Evolutionary conservation across 345 rosid species (phyloP), one percentile per base, ranked within the genome.

Genomic region (Camelina neglecta): DNA sequence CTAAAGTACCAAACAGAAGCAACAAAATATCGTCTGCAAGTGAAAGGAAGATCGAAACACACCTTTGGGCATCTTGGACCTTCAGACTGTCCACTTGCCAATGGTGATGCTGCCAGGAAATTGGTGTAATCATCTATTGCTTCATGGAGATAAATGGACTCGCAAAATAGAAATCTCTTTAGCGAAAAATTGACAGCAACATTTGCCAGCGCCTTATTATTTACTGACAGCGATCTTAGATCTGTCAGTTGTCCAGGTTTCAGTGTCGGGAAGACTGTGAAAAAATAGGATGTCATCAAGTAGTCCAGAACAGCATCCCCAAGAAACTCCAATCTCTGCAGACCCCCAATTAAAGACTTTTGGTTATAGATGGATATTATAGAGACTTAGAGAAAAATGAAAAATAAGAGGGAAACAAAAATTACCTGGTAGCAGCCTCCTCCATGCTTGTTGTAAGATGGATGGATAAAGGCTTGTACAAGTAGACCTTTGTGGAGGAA

Each of bases 281-380:
- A 93, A 20, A 89, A 85, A 84, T 86, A 91, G 55, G 97, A 93
- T 12, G 93, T 88, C 72, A 93, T 90, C 78, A 91, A 83, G 82
- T 89, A 93, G 84, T 93, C 98, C 88, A 91, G 81, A 75, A 90
- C 88, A 72, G 98, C 97, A 76, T 93, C 98, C 82, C 98, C 98
- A 62, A 93, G 94, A 85, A 93, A 93, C 88, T 93, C 98, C 83
- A 93, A 78, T 84, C 98, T 87, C 98, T 93, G 89, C 42, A 3
- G 39, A 72, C 42, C 48, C 71, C 73, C 62, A 78, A 29, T 72
- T 57, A 72, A 16, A 54, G 20, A 72, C 51, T 35, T 56, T 53
- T 72, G 77, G 59, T 72, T 67, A 69, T 20, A 38, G 16, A 79
- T 38, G 8, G n/a, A 48, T 68, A 26, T 23, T 60, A 68, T 33